Evolutionary conservation across 2,329 filamentous ascomycete genomes (phyloP).

Genomic region (Pyrenophora graminea): DNA sequence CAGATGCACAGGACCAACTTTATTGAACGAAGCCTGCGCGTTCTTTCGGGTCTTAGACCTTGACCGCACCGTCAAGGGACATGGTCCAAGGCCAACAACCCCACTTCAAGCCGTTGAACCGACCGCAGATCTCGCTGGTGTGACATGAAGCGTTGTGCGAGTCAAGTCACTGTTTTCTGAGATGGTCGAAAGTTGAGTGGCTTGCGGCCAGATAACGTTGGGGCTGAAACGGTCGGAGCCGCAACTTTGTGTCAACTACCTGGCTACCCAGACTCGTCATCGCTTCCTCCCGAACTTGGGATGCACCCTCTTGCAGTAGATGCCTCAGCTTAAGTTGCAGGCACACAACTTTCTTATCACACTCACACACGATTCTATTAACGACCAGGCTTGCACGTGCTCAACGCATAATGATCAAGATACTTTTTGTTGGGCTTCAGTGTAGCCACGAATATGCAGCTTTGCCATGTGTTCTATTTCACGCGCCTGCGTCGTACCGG

Average conservation of each 20-base stretch:
- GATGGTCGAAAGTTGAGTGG: not conserved
- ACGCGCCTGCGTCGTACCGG: conserved; percentile 31
- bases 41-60: too few species aligned
- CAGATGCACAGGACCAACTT: too few species aligned
- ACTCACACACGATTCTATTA: too few species aligned
- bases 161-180: not conserved
- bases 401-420: not conserved
- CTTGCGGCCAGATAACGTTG: not conserved
- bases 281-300: conserved; percentile 5
- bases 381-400: too few species aligned
- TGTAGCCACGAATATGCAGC: too few species aligned
- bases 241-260: conserved; percentile 10
- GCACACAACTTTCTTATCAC: not conserved
- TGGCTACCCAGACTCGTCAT: not conserved
- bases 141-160: not conserved
- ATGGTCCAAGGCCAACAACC: not conserved
- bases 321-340: conserved; percentile 23
- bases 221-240: conserved; percentile 14
- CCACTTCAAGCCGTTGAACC: not conserved
- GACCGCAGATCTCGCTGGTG: not conserved
- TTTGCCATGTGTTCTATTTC: too few species aligned
- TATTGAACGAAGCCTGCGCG: too few species aligned
- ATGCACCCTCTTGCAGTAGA: conserved; percentile 17
- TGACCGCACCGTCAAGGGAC: too few species aligned
- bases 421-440: not conserved